Conservation (phyloP, 192 early-diverging fungal species). For the Umbelopsis ramanniana region DNA sequence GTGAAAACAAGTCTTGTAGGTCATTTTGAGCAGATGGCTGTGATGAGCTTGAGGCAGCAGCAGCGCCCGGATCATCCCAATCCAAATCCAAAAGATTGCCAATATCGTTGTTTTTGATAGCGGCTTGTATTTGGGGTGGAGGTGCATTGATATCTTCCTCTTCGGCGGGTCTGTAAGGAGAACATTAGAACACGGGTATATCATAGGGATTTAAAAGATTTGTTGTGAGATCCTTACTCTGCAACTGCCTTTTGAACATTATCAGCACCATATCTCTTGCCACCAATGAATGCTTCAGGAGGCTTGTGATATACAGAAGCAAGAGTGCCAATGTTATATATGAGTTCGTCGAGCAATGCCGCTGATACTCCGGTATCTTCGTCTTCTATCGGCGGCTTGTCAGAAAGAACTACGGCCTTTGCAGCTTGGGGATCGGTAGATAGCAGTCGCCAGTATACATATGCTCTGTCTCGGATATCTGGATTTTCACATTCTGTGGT, state of each 20-base stretch:
- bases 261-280: constrained; percentile 61
- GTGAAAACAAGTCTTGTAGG: constrained; percentile 47
- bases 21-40: constrained; percentile 21
- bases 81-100: constrained; percentile 76
- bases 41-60: constrained; percentile 6
- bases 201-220: no score
- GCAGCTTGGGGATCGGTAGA: constrained; percentile 93
- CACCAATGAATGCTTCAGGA: constrained; percentile 74
- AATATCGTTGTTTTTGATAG: constrained; percentile 54
- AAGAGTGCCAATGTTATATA: constrained; percentile 84
- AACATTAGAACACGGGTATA: no score
- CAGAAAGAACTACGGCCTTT: constrained; percentile 87
- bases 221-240: constrained; percentile 45
- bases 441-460: constrained; percentile 96
- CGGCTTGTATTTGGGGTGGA: constrained; percentile 49
- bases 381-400: constrained; percentile 84
- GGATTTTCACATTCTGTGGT: constrained; percentile 92
- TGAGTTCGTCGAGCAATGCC: constrained; percentile 82
- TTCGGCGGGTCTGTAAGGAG: constrained; percentile 46
- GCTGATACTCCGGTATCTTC: constrained; percentile 70
- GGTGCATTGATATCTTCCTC: constrained; percentile 50
- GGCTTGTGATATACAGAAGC: constrained; percentile 98
- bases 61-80: constrained; percentile 58
- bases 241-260: constrained; percentile 53
- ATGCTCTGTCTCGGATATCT: constrained; percentile 95